Evolutionary conservation across 345 rosid genomes (phyloP), one percentile per base, ranked within the genome.

Genomic region (Firmiana major): DNA sequence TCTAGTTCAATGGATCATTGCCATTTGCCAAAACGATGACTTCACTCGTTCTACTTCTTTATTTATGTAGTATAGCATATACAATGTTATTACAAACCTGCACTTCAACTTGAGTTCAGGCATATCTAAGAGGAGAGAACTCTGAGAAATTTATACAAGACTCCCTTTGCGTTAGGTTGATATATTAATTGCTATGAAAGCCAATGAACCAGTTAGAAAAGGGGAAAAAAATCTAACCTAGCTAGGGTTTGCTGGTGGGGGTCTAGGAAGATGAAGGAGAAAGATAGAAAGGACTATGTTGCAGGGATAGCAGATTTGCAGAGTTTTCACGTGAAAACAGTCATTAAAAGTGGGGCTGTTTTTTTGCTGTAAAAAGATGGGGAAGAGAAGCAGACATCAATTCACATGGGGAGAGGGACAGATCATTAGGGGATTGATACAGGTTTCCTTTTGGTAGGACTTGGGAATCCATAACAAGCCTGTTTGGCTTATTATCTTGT

Each of bases 391-490:
- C 64, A 75, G 63, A 59, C 63, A 77, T 54, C 64, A 46, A 24
- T 76, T 73, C 81, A 48, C 83, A 75, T 59, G 81, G 77, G 58
- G 71, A 80, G 81, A 78, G 81, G 38, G 79, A 71, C 78, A 71
- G 42, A 22, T 71, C 57, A 19, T 55, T 36, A n/a, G 36, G 34
- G 34, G 34, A 31, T 59, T 4, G 7, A 26, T 26, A 43, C 62
- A 63, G 74, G 19, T 55, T 19, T 34, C 58, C 22, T 54, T 69
- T 31, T 66, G 76, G 55, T 65, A 34, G 51, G 70, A 57, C 77
- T 77, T 75, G 71, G 78, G 65, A 9, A 57, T 73, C 76, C 31
- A 73, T 57, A 24, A 21, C 63, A 53, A 64, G 49, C 31, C 60
- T 21, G 13, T 64, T 72, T 68, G 38, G 34, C 48, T 68, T 65